Evolutionary conservation across 179 eudicot species (phyloP).

Genomic region (Carnegiea gigantea): DNA sequence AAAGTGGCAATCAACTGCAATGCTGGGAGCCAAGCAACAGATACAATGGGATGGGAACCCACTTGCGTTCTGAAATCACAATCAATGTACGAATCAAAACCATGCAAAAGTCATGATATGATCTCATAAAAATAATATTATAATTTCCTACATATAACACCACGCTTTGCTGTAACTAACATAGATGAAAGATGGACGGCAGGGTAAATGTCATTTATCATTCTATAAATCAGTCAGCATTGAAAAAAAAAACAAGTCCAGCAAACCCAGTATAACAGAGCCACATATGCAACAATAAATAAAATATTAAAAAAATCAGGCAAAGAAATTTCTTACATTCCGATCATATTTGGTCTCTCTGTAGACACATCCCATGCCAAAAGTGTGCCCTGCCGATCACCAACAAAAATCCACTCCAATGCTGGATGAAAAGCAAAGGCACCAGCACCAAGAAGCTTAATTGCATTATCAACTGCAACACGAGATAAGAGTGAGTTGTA

Average conservation of each 20-base stretch:
- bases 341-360: slow-evolving; percentile 96
- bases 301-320: not conserved
- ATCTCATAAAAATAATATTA: not conserved
- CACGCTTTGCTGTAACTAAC: not conserved
- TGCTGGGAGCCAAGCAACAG: slow-evolving; percentile 86
- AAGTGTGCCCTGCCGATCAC: slow-evolving; percentile 91
- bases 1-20: slow-evolving; percentile 74
- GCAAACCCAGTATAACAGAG: slow-evolving; percentile 3
- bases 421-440: slow-evolving; percentile 98
- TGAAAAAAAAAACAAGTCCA: not conserved
- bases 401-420: slow-evolving; percentile 92
- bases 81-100: not conserved
- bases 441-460: slow-evolving; percentile 93
- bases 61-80: slow-evolving; percentile 75
- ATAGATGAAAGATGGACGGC: not conserved
- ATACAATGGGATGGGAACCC: slow-evolving; percentile 94
- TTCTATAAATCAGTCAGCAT: not conserved
- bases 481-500: slow-evolving; percentile 10
- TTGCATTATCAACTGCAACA: slow-evolving; percentile 88
- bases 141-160: not conserved
- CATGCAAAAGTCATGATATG: not conserved
- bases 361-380: slow-evolving; percentile 99
- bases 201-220: not conserved
- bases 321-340: slow-evolving; percentile 59
- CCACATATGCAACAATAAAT: slow-evolving; percentile 12